Base-by-base conservation (phyloP, 805 yeast genomes). In the Ogataea henricii region DNA sequence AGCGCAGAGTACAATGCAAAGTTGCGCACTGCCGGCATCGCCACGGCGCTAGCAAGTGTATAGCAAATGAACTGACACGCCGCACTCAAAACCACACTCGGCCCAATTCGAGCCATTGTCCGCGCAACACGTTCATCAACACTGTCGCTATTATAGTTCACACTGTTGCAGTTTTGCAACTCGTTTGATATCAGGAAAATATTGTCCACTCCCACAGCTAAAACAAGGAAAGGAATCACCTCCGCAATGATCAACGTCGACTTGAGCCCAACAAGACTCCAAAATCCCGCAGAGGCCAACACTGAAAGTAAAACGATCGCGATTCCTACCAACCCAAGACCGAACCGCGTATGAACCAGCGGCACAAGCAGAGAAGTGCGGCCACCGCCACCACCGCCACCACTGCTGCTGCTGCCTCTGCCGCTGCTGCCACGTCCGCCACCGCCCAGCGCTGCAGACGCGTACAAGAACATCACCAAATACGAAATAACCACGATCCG, bases 201-300 rank as follows among this genome's bases (percentile, higher is more conserved):
- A 64, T 92, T 92, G 68, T 92, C 99, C 22, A 92, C 89, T n/a
- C 99, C 99, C 47, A 92, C 84, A 0, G 99, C 99, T 48, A 92
- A 73, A 12, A 92, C 87, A 58, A 92, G 71, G 62, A 92, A 92
- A 8, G 98, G 98, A 27, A 92, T 92, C 5, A 92, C 99, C 64
- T 94, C 98, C 2, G 98, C 97, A 48, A 92, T 89, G 54, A 92
- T 91, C 36, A 92, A 71, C 0, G 98, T 92, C 0, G 96, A 87
- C 59, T 87, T 89, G 41, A 91, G 68, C 0, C 94, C 95, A n/a
- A 87, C 49, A 5, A 78, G 58, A 10, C 94, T 79, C 66, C 89
- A 87, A 4, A 89, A 56, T 0, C 98, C 98, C 0, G 90, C 88
- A 0, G 97, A 82, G 1, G 96, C 77, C 0, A 80, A 65, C 0